Percentiles rank a stretch among this genome's conserved stretches.
Conservation (phyloP, 2,329 filamentous ascomycete genomes). For the Cladosporium halotolerans region DNA sequence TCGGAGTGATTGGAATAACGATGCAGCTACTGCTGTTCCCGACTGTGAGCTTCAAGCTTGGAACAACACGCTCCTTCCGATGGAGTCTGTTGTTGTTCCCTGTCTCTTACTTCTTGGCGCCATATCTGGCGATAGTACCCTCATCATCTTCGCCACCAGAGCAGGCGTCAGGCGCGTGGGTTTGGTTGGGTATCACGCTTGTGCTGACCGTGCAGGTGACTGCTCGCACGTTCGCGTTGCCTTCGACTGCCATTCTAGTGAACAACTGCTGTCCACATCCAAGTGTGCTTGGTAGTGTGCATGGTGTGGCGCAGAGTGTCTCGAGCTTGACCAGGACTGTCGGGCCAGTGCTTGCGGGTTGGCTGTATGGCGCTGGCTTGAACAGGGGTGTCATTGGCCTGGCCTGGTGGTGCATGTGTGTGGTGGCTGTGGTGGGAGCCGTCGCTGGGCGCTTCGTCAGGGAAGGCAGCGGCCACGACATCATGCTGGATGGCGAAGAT, state of each 20-base stretch:
- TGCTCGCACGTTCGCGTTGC: constrained; percentile 48
- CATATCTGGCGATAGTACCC: constrained; percentile 39
- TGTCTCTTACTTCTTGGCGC: constrained; percentile 37
- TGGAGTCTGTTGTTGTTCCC: constrained; percentile 40
- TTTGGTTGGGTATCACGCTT: constrained; percentile 39
- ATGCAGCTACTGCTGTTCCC: constrained; percentile 45
- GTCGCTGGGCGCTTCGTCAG: constrained; percentile 53
- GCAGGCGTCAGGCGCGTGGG: constrained; percentile 33
- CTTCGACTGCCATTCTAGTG: constrained; percentile 52
- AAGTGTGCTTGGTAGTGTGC: constrained; percentile 50
- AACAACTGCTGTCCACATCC: constrained; percentile 56
- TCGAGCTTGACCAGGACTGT: constrained; percentile 49
- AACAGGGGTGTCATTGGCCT: constrained; percentile 48
- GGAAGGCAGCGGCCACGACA: constrained; percentile 59
- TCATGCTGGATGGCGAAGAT: constrained; percentile 45
- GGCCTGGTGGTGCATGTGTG: constrained; percentile 53
- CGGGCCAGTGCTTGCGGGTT: constrained; percentile 49
- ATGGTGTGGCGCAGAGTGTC: constrained; percentile 53
- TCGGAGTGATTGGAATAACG: constrained; percentile 42
- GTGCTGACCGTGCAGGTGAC: constrained; percentile 41
- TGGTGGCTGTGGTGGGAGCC: constrained; percentile 51
- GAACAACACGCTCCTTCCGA: constrained; percentile 37
- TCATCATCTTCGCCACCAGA: constrained; percentile 34
- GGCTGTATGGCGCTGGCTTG: constrained; percentile 48
- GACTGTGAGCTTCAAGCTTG: constrained; percentile 34